A percentile compares a stretch with the other conserved stretches of the same genome.
Conservation (phyloP, 148 eudicot genomes). For the Cornus kousa region DNA sequence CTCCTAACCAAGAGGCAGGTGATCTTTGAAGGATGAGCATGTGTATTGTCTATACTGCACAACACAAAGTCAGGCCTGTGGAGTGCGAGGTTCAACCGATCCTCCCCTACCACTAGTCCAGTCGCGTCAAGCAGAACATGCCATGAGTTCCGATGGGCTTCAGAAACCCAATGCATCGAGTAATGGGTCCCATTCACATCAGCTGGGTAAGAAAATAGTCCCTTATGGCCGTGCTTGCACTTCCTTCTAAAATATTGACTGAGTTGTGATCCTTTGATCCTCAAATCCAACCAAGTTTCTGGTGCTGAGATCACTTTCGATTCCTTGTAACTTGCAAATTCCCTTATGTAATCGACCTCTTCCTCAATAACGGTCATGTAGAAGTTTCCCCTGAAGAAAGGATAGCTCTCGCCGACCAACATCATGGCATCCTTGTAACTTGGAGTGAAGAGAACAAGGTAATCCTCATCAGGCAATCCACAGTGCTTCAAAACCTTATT, state of each 20-base stretch:
- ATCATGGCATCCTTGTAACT: conserved; percentile 41
- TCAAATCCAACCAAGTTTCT: conserved; percentile 39
- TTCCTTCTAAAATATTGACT: conserved; percentile 37
- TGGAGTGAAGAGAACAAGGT: conserved; percentile 35
- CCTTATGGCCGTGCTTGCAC: conserved; percentile 34
- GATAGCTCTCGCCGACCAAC: conserved; percentile 45
- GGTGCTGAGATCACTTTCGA: conserved; percentile 35
- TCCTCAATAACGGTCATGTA: conserved; percentile 35
- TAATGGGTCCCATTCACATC: conserved; percentile 31
- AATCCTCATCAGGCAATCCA: conserved; percentile 34
- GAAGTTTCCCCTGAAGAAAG: conserved; percentile 36
- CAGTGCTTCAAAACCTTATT: conserved; percentile 39
- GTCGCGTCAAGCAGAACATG: conserved; percentile 39
- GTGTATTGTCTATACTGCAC: conserved; percentile 24
- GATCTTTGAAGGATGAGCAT: conserved; percentile 26
- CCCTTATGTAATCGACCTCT: conserved; percentile 28
- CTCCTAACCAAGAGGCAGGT: conserved; percentile 38
- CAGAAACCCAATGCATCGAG: conserved; percentile 45
- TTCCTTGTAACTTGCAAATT: conserved; percentile 35
- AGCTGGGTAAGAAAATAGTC: conserved; percentile 38
- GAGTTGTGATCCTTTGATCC: conserved; percentile 41
- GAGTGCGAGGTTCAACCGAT: conserved; percentile 31
- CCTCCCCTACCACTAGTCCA: conserved; percentile 27
- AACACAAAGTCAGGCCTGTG: conserved; percentile 39
- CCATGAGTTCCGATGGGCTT: conserved; percentile 41